phyloP scores from a whole-genome alignment of 768 basidiomycete genomes.

The Exidia glandulosa region DNA sequence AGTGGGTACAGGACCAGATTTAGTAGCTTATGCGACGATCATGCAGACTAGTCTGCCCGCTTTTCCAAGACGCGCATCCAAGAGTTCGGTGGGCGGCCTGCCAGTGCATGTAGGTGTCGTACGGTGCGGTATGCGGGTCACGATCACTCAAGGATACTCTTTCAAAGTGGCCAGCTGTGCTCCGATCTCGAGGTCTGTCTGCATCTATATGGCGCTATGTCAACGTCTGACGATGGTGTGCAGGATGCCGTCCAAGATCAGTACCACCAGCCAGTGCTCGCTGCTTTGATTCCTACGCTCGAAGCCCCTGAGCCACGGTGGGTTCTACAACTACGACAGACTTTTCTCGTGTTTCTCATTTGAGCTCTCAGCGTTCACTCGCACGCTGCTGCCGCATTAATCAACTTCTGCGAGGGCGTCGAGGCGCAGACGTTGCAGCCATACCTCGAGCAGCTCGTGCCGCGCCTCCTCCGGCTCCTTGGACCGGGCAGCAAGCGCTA shows the following conservation, averaged over 20 bases:
- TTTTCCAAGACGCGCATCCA: slow-evolving; percentile 72
- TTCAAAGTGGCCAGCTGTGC: slow-evolving; percentile 68
- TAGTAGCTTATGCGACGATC: slow-evolving; percentile 4
- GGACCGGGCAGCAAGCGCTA: slow-evolving; percentile 48
- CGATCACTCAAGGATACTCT: slow-evolving; percentile 5
- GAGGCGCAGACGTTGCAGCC: slow-evolving; percentile 60
- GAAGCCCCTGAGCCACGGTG: slow-evolving; percentile 68
- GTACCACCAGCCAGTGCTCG: slow-evolving; percentile 58
- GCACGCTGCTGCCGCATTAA: slow-evolving; percentile 77
- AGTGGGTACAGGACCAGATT: not conserved
- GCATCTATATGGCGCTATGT: not conserved
- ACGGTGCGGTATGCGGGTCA: slow-evolving; percentile 7
- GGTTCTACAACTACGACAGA: slow-evolving; percentile 8
- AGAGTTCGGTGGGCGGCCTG: slow-evolving; percentile 66
- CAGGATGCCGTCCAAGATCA: slow-evolving; percentile 67
- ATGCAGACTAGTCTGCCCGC: slow-evolving; percentile 57
- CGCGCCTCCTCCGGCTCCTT: slow-evolving; percentile 54
- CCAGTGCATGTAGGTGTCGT: slow-evolving; percentile 61
- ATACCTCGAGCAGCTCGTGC: slow-evolving; percentile 72
- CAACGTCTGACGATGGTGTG: not conserved
- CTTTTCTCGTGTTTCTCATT: not conserved
- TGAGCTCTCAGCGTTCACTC: slow-evolving; percentile 56
- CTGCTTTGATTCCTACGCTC: slow-evolving; percentile 58
- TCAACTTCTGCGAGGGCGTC: slow-evolving; percentile 87
- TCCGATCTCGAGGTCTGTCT: slow-evolving; percentile 66